Percentiles rank a stretch among this genome's conserved stretches.
Conservation (phyloP, 2,329 filamentous ascomycete species). For the Penicillium sp. region DNA sequence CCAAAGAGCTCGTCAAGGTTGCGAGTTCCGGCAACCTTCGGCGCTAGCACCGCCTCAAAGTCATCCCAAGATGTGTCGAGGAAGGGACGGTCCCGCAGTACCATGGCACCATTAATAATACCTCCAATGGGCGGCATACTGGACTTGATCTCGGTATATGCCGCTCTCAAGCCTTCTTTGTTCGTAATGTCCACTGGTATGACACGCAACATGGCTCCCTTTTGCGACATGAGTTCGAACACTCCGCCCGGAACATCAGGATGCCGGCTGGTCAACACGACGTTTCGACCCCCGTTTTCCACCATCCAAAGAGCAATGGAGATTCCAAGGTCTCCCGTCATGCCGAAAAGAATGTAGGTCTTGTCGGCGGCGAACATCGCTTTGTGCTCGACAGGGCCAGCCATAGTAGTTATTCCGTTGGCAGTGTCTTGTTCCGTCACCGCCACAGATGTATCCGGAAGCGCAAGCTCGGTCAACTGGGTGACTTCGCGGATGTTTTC, state of each 20-base stretch:
- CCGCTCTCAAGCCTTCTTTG: not conserved
- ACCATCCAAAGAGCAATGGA: slow-evolving; percentile 9
- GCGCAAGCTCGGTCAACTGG: no score
- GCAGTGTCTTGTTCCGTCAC: no score
- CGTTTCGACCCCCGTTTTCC: slow-evolving; percentile 1
- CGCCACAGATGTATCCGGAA: no score
- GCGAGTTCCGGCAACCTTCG: slow-evolving; percentile 49
- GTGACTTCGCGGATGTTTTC: no score
- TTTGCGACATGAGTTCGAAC: not conserved
- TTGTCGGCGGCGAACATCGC: slow-evolving; percentile 1
- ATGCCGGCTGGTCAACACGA: not conserved
- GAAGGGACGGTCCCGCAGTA: slow-evolving; percentile 46
- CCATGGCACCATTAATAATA: slow-evolving; percentile 40
- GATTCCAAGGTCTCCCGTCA: slow-evolving; percentile 7
- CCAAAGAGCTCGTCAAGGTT: slow-evolving; percentile 30
- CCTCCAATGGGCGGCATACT: slow-evolving; percentile 34
- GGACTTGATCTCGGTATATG: slow-evolving; percentile 16
- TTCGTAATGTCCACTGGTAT: not conserved
- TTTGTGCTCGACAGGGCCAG: not conserved
- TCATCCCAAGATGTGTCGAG: slow-evolving; percentile 40
- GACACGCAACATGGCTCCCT: not conserved
- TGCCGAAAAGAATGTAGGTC: slow-evolving; percentile 8
- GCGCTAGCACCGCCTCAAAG: slow-evolving; percentile 39
- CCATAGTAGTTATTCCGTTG: no score
- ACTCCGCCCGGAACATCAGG: not conserved